These are phyloP conservation scores for Mycena belliarum DNA, from an alignment of 768 basidiomycete species.

Conservation along the genomic window DNA sequence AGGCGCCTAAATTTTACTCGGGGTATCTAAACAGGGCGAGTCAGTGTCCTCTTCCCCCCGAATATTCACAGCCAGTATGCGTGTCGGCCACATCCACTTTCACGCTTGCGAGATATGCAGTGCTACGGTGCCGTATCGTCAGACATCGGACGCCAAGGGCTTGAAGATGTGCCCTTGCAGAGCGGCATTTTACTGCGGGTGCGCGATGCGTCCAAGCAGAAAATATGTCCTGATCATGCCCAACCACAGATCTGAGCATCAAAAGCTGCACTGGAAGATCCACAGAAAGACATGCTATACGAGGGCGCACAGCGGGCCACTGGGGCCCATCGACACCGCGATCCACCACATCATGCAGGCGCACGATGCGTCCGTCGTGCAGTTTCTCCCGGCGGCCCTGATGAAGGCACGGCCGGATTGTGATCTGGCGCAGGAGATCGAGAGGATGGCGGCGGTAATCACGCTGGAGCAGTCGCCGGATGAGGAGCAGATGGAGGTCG, in stretches of 20 bases:
- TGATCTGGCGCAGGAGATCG: neutral
- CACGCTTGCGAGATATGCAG: conserved; percentile 3
- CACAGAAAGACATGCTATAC: neutral
- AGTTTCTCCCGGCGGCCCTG: neutral
- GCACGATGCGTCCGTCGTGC: neutral
- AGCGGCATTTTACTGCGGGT: conserved; percentile 7
- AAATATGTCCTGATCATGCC: neutral
- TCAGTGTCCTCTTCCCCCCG: no score
- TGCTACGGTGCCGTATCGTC: neutral
- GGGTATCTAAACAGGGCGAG: no score
- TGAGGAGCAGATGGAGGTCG: neutral
- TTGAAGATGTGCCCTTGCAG: conserved; percentile 5
- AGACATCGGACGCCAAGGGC: neutral
- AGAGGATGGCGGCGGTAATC: neutral
- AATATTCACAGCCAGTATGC: neutral
- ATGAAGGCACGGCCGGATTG: neutral
- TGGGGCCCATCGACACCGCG: neutral
- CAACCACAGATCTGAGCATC: neutral
- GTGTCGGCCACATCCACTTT: neutral
- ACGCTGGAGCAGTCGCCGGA: neutral
- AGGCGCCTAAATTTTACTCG: no score
- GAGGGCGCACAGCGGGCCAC: neutral
- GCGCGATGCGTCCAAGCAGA: neutral
- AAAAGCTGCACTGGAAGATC: conserved; percentile 1
- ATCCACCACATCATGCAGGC: neutral